Conservation (phyloP, 768 basidiomycete species). For the Leucosporidium creatinivorum region DNA sequence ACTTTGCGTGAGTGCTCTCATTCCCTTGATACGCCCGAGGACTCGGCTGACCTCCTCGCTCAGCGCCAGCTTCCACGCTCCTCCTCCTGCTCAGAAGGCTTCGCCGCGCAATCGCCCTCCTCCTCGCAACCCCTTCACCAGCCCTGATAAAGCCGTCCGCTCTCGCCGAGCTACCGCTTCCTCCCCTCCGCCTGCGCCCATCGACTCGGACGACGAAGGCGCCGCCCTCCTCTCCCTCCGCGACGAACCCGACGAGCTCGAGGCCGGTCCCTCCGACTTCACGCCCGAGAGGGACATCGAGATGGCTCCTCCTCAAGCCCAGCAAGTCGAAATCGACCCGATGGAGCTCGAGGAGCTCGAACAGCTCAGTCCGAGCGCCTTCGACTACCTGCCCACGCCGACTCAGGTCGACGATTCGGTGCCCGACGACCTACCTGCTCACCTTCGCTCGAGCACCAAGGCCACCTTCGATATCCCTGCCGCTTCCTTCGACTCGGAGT, state of each 20-base stretch:
- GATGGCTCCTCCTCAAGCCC: background rate
- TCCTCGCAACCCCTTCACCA: slow-evolving; percentile 23
- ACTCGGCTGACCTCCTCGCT: background rate
- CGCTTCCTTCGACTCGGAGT: background rate
- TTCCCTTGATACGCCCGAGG: too few relatives aligned
- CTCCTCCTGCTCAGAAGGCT: background rate
- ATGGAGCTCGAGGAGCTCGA: background rate
- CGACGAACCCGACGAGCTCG: background rate
- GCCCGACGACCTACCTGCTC: background rate
- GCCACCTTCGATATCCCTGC: background rate
- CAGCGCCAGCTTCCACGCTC: background rate
- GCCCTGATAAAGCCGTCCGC: slow-evolving; percentile 12
- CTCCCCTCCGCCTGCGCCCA: too few relatives aligned
- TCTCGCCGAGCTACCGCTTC: background rate
- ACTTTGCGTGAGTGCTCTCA: too few relatives aligned
- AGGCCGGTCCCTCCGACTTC: background rate
- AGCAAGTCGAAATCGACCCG: background rate
- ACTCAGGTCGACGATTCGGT: slow-evolving; percentile 10
- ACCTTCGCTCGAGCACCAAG: background rate
- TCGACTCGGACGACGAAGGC: background rate
- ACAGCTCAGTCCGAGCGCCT: background rate
- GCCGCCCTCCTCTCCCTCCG: background rate
- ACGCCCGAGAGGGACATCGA: background rate
- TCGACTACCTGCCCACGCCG: slow-evolving; percentile 28
- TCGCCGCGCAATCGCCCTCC: background rate